Conservation (phyloP, 2,329 filamentous ascomycete genomes). For the Chlorencoelia australis region DNA sequence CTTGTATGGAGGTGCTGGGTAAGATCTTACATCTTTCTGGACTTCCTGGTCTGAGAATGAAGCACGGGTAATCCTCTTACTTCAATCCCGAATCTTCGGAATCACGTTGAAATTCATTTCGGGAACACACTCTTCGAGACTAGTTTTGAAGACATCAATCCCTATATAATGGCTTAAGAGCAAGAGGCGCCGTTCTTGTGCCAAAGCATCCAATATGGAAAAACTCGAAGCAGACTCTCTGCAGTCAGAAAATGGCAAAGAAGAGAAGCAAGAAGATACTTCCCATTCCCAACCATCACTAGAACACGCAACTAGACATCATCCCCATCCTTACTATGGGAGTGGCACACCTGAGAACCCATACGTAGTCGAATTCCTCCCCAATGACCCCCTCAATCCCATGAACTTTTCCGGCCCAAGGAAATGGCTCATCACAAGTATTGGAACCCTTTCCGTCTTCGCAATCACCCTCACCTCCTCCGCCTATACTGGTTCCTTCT, state of each 20-base stretch:
- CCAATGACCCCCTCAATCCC: constrained; percentile 32
- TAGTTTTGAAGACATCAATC: not conserved
- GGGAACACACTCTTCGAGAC: no score
- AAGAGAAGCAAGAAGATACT: not conserved
- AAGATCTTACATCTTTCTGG: no score
- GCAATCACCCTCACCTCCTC: constrained; percentile 31
- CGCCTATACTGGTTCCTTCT: constrained; percentile 29
- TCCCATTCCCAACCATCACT: not conserved
- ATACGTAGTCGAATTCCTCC: constrained; percentile 31
- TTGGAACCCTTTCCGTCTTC: constrained; percentile 29
- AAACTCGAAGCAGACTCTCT: no score
- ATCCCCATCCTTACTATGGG: constrained; percentile 27
- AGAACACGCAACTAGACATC: no score
- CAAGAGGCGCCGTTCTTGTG: not conserved
- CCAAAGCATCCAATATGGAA: not conserved
- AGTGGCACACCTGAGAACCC: constrained; percentile 31
- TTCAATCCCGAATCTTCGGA: no score
- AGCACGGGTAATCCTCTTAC: no score
- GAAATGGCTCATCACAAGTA: constrained; percentile 31
- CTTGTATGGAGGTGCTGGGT: no score
- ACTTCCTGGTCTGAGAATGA: no score
- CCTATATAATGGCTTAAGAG: not conserved
- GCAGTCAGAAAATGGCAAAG: not conserved
- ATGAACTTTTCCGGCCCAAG: constrained; percentile 23
- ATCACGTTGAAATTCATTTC: no score